Evolutionary conservation across 805 yeast genomes (phyloP).

Genomic region (Candida maltosa): DNA sequence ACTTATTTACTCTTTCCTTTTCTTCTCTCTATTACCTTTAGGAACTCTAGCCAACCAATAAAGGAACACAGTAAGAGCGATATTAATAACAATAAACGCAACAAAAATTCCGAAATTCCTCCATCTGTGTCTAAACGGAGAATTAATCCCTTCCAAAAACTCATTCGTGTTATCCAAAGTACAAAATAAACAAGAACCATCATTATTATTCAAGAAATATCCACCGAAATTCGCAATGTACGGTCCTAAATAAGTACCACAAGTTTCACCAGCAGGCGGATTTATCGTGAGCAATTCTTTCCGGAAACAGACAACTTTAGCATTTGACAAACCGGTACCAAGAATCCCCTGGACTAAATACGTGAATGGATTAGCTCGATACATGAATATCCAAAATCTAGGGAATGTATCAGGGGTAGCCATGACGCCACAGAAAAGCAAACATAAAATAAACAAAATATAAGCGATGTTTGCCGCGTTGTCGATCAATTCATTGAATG

Average conservation of each 20-base stretch:
- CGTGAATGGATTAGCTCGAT: slow-evolving; percentile 68
- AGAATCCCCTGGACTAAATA: slow-evolving; percentile 62
- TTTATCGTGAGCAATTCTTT: slow-evolving; percentile 23
- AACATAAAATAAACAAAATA: slow-evolving; percentile 52
- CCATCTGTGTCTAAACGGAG: slow-evolving; percentile 54
- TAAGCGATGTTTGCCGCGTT: slow-evolving; percentile 61
- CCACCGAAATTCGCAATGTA: slow-evolving; percentile 51
- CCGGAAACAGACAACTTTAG: slow-evolving; percentile 38
- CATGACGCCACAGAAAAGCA: slow-evolving; percentile 68
- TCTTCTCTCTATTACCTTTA: slow-evolving; percentile 44
- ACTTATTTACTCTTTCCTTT: slow-evolving; percentile 13
- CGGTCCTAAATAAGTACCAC: slow-evolving; percentile 49
- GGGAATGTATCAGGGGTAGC: slow-evolving; percentile 60
- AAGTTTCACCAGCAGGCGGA: slow-evolving; percentile 58
- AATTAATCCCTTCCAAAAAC: slow-evolving; percentile 46
- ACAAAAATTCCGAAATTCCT: slow-evolving; percentile 61
- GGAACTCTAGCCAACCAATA: slow-evolving; percentile 75
- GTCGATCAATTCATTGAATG: slow-evolving; percentile 22
- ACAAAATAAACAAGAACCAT: slow-evolving; percentile 59
- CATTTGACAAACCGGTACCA: slow-evolving; percentile 41
- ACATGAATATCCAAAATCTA: slow-evolving; percentile 83
- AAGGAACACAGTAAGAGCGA: slow-evolving; percentile 25
- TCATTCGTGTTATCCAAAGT: slow-evolving; percentile 52
- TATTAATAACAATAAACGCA: slow-evolving; percentile 45
- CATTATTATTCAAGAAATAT: slow-evolving; percentile 51